Conservation (phyloP, 495 filamentous ascomycete genomes). For the Aspergillus ellipticus region DNA sequence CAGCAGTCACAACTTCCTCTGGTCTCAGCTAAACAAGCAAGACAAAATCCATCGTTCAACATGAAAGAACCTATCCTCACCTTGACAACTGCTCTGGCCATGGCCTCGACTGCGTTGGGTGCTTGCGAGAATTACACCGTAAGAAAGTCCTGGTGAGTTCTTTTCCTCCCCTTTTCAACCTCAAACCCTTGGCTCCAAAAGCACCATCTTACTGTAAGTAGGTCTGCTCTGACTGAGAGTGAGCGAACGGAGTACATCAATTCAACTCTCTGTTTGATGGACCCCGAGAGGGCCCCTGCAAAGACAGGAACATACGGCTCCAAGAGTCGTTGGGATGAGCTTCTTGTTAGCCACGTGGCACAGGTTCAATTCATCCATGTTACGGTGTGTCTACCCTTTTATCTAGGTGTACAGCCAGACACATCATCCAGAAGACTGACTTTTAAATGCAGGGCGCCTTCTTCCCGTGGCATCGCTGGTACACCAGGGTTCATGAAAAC, state of each 20-base stretch:
- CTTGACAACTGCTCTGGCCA: not conserved
- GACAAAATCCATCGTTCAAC: not conserved
- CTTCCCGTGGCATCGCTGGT: not conserved
- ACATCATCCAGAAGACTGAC: not conserved
- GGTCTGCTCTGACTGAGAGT: not conserved
- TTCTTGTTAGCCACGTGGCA: not conserved
- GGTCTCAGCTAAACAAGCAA: not conserved
- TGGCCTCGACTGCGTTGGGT: not conserved
- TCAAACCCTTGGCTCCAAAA: not conserved
- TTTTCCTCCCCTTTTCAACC: no score
- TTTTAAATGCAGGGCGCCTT: not conserved
- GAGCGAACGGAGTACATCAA: no score
- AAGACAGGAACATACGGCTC: not conserved
- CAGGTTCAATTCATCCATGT: not conserved
- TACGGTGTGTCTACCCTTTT: not conserved
- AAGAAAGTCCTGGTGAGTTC: not conserved
- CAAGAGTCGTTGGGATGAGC: no score
- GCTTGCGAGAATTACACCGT: not conserved
- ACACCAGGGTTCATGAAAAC: not conserved
- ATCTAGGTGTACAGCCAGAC: not conserved
- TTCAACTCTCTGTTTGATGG: no score
- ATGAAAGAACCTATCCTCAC: not conserved
- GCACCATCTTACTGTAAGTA: not conserved
- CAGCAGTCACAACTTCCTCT: not conserved
- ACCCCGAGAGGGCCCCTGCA: not conserved